phyloP scores from a whole-genome alignment of 2,329 filamentous ascomycete genomes.

The Raffaelea ambrosiae region DNA sequence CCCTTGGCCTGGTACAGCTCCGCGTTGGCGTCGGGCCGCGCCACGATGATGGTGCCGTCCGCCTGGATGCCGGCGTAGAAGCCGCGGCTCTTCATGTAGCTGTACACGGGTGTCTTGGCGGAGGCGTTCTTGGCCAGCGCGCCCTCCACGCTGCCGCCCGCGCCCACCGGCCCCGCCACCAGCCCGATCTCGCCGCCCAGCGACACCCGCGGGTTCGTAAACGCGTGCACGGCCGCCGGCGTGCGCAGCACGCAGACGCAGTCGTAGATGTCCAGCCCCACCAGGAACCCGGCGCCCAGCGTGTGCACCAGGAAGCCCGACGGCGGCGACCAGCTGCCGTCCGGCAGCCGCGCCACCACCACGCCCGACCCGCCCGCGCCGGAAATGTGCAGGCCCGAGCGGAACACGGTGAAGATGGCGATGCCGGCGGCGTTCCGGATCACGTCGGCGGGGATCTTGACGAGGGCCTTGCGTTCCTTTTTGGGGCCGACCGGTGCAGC shows the following conservation, averaged over 20 bases:
- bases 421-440: constrained; percentile 54
- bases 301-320: constrained; percentile 66
- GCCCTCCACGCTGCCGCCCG: constrained; percentile 54
- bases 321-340: constrained; percentile 61
- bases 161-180: constrained; percentile 47
- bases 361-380: constrained; percentile 53
- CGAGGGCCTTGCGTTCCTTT: constrained; percentile 21
- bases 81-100: constrained; percentile 63
- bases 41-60: constrained; percentile 68
- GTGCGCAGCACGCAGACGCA: constrained; percentile 68
- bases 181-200: constrained; percentile 61
- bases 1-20: constrained; percentile 52
- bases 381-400: constrained; percentile 46
- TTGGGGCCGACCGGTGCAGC: constrained; percentile 7
- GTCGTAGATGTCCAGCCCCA: constrained; percentile 68
- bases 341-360: constrained; percentile 45
- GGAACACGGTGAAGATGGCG: constrained; percentile 61
- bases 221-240: constrained; percentile 56
- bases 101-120: constrained; percentile 56
- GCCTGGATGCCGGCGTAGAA: constrained; percentile 64
- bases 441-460: constrained; percentile 31
- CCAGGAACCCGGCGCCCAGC: constrained; percentile 58
- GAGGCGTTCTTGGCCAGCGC: constrained; percentile 24
- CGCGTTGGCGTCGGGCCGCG: constrained; percentile 63
- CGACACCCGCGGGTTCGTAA: constrained; percentile 56